Evolutionary conservation across 2,329 filamentous ascomycete genomes (phyloP).

Genomic region (Aureobasidium sp.): DNA sequence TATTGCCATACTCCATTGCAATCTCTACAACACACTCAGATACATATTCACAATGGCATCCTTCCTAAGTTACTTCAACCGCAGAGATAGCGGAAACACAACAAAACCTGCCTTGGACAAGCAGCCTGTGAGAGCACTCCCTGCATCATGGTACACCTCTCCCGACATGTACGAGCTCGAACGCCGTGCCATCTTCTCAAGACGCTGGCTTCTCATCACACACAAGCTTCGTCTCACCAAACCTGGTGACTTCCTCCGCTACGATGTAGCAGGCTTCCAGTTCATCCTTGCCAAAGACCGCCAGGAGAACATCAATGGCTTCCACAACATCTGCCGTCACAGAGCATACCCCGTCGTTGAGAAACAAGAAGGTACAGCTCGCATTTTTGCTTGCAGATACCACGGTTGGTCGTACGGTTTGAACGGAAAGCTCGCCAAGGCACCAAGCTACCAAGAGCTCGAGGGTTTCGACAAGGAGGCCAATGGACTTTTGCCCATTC

Average conservation of each 20-base stretch:
- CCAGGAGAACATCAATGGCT: conserved; percentile 48
- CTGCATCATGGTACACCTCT: conserved; percentile 40
- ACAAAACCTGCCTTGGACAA: conserved; percentile 9
- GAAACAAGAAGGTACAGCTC: conserved; percentile 43
- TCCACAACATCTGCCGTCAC: conserved; percentile 58
- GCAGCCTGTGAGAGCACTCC: conserved; percentile 26
- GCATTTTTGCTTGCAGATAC: conserved; percentile 53
- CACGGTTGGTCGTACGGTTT: conserved; percentile 58
- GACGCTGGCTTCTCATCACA: conserved; percentile 50
- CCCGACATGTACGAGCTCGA: conserved; percentile 41
- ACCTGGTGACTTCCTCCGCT: conserved; percentile 51
- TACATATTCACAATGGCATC: conserved; percentile 10
- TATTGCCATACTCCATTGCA: not conserved
- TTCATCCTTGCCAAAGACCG: conserved; percentile 49
- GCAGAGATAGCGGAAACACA: conserved; percentile 13
- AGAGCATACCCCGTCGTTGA: conserved; percentile 53
- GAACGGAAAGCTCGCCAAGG: conserved; percentile 52
- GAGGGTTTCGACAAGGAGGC: conserved; percentile 49
- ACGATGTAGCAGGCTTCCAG: conserved; percentile 48
- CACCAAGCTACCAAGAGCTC: conserved; percentile 51
- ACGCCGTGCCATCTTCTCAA: conserved; percentile 43
- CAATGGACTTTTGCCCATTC: conserved; percentile 51
- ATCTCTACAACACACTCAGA: not conserved
- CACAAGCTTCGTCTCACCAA: conserved; percentile 46
- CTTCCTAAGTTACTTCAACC: conserved; percentile 14